A percentile compares a stretch with the other conserved stretches of the same genome.
These are phyloP conservation scores for Cryptosporidium baileyi DNA, from an alignment of 169 alveolate species.

Conservation along the genomic window DNA sequence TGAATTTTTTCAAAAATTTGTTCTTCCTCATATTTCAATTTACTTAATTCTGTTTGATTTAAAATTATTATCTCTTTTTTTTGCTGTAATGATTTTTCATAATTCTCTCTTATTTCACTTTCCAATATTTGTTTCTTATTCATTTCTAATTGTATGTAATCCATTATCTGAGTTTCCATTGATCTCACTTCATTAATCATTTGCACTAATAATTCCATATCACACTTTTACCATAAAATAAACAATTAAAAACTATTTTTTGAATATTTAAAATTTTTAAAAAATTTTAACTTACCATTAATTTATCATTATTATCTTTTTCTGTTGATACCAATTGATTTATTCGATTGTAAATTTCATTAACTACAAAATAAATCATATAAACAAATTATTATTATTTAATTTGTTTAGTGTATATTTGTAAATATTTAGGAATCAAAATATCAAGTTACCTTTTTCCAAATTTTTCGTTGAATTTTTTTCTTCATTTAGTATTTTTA, in stretches of 20 bases:
- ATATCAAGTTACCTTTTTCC: background rate
- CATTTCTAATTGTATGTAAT: background rate
- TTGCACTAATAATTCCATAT: slow-evolving; percentile 9
- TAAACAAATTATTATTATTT: no score
- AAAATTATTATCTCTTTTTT: background rate
- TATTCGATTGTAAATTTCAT: background rate
- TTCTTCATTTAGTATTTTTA: slow-evolving; percentile 1
- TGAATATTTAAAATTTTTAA: no score
- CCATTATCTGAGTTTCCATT: slow-evolving; percentile 22
- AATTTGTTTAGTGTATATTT: background rate
- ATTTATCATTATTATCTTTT: background rate
- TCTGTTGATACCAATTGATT: background rate
- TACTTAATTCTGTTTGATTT: background rate
- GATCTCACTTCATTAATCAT: background rate
- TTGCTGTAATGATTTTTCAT: background rate
- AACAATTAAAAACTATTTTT: background rate
- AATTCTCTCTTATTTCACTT: background rate
- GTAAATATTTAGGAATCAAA: background rate
- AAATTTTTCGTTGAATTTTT: slow-evolving; percentile 13
- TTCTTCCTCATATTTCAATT: background rate
- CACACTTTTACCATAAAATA: background rate
- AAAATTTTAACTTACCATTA: slow-evolving; percentile 1
- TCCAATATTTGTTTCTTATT: background rate
- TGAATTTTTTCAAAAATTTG: background rate
- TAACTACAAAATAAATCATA: no score